Conservation (phyloP, 345 rosid genomes). For the Citrus sinensis region DVS_A1.0 CM039169.1:1802001-1802500, state of each 20-base stretch:
- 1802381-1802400: background rate
- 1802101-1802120: conserved; percentile 92
- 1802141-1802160: background rate
- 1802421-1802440: background rate
- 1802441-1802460: background rate
- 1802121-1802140: conserved; percentile 85
- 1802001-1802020: conserved; percentile 39
- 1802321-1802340: background rate
- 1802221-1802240: background rate
- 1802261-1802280: accelerated
- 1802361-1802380: background rate
- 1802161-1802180: background rate
- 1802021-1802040: conserved; percentile 69
- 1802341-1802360: conserved; percentile 59
- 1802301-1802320: conserved; percentile 22
- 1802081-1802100: conserved; percentile 82
- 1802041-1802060: conserved; percentile 85
- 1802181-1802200: background rate
- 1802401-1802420: background rate
- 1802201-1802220: no score
- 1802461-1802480: conserved; percentile 1
- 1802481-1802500: conserved; percentile 18
- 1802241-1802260: background rate
- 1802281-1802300: conserved; percentile 38
- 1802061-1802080: conserved; percentile 91